These are phyloP conservation scores for Geosmithia flava DNA, from an alignment of 2,329 filamentous ascomycete species.

Conservation along the genomic window DNA sequence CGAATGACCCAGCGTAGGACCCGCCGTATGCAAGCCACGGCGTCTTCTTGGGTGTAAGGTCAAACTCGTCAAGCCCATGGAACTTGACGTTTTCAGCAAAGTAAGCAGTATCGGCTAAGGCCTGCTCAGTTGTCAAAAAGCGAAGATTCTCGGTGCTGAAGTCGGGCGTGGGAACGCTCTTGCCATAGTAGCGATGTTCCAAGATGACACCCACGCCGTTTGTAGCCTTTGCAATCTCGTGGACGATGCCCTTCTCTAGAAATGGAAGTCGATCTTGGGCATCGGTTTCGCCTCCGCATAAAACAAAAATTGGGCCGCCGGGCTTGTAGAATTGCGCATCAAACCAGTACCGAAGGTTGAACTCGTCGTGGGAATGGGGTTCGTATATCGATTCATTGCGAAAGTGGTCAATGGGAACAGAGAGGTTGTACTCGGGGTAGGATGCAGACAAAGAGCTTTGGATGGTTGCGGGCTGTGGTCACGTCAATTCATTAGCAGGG, in stretches of 20 bases:
- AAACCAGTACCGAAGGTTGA: constrained; percentile 71
- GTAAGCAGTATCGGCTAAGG: constrained; percentile 68
- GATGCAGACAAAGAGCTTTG: background rate
- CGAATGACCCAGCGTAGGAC: constrained; percentile 72
- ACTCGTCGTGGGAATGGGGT: constrained; percentile 51
- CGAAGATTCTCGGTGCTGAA: constrained; percentile 58
- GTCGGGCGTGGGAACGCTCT: constrained; percentile 56
- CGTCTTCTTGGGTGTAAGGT: constrained; percentile 52
- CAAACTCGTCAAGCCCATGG: constrained; percentile 51
- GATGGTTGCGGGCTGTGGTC: background rate
- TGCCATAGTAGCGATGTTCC: constrained; percentile 81
- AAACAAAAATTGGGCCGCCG: constrained; percentile 71
- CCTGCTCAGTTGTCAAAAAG: constrained; percentile 75
- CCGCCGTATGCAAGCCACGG: constrained; percentile 75
- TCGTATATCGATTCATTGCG: constrained; percentile 51
- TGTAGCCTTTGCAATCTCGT: constrained; percentile 57
- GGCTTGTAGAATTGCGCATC: constrained; percentile 62
- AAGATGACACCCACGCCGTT: constrained; percentile 68
- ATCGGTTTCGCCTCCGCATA: constrained; percentile 59
- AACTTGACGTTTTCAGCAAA: constrained; percentile 66
- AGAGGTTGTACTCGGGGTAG: constrained; percentile 14
- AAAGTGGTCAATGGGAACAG: constrained; percentile 64
- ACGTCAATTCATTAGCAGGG: background rate
- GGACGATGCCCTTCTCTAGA: constrained; percentile 66
- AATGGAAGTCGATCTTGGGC: constrained; percentile 53